Evolutionary conservation across 202 grass and related monocot species (phyloP).

Genomic region (Schoenoplectus triqueter): DNA sequence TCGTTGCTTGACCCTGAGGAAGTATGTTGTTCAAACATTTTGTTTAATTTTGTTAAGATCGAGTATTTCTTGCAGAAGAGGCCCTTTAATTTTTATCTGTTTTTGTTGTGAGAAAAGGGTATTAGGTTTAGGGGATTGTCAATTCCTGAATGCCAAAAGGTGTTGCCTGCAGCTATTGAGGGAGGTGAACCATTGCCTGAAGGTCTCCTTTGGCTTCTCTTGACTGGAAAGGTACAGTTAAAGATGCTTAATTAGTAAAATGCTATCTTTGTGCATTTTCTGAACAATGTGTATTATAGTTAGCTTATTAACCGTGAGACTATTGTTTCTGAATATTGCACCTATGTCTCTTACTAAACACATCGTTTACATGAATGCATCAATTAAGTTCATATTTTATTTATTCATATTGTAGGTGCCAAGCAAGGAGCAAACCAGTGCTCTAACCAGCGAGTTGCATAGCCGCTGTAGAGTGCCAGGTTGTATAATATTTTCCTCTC

Average conservation of each 20-base stretch:
- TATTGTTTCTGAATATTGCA: neutral
- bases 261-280: neutral
- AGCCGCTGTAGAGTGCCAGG: constrained; percentile 82
- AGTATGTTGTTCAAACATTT: constrained; percentile 45
- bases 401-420: constrained; percentile 61
- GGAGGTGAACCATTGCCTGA: constrained; percentile 92
- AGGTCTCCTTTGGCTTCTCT: constrained; percentile 98
- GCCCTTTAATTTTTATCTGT: neutral
- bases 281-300: neutral
- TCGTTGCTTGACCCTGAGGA: constrained; percentile 96
- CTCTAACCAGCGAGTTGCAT: constrained; percentile 67
- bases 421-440: constrained; percentile 89
- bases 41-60: neutral
- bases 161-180: constrained; percentile 65
- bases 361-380: neutral
- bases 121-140: constrained; percentile 97
- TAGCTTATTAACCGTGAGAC: neutral
- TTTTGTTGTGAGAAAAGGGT: constrained; percentile 51
- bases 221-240: constrained; percentile 80
- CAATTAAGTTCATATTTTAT: constrained; percentile 9
- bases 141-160: constrained; percentile 95
- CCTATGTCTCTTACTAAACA: neutral
- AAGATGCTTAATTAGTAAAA: neutral
- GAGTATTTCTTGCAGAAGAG: neutral
- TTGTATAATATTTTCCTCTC: constrained; percentile 40